Conservation (phyloP, 306 rosid genomes). For the Prunus davidiana region DNA sequence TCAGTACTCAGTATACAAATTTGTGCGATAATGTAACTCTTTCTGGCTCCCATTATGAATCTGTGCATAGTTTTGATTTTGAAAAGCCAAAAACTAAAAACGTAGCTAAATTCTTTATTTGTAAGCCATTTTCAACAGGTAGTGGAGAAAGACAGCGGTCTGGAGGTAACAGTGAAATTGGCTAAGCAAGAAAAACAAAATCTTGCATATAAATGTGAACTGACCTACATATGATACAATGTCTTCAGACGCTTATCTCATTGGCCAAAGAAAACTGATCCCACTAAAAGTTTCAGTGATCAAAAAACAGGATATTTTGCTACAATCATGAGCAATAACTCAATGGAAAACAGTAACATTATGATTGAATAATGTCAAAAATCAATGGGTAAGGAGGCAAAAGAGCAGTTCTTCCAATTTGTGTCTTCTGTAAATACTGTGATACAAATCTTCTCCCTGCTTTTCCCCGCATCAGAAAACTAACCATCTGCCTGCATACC, state of each 20-base stretch:
- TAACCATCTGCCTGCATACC: background rate
- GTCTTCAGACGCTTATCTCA: conserved; percentile 11
- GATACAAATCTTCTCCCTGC: conserved; percentile 9
- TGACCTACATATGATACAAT: conserved; percentile 13
- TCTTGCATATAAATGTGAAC: background rate
- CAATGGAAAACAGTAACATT: background rate
- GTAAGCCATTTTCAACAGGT: background rate
- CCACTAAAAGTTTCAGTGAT: background rate
- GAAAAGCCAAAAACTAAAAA: too few species aligned
- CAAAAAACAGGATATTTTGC: background rate
- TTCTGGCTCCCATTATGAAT: too few species aligned
- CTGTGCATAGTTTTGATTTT: too few species aligned
- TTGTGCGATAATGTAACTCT: too few species aligned
- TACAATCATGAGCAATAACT: background rate
- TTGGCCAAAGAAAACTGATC: conserved; percentile 6
- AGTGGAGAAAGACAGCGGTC: too few species aligned
- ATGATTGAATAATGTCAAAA: conserved; percentile 12
- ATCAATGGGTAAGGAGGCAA: background rate
- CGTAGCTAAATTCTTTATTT: too few species aligned
- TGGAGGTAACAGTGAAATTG: background rate
- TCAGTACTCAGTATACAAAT: too few species aligned
- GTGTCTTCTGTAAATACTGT: background rate
- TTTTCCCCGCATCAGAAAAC: background rate
- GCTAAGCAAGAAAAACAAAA: too few species aligned
- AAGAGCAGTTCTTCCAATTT: background rate